Base-by-base conservation (phyloP, 495 filamentous ascomycete species). In the Polyplosphaeria fusca region DNA sequence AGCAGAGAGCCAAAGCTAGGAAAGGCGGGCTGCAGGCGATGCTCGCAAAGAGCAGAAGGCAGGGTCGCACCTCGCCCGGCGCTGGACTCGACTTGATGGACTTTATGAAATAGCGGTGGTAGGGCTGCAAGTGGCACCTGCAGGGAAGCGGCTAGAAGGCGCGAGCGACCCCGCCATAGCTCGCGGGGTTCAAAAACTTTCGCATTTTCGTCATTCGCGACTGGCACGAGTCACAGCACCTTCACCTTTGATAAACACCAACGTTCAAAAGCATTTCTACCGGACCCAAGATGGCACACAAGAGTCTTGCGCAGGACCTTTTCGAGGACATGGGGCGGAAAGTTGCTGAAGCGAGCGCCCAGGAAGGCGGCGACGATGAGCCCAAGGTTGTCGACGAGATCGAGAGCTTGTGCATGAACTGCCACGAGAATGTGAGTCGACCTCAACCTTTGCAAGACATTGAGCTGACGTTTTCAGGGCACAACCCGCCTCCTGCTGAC, bases 401-500 rank as follows among this genome's bases (percentile, higher is more conserved):
- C 40, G 79, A 91, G 62, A 85, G 80, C 62, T 72, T 91, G 23
- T 92, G 88, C 73, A 90, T 92, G 86, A 88, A 88, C 70, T 92
- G 88, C 68, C 84, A 90, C 56, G 82, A 92, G 59, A 84, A 95
- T 79, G 89, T 91, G 78, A 59, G 81, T 42, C 39, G 5, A 18
- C 19, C 39, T 12, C 9, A 35, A 35, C 14, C 7, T 35, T 14
- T 35, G 14, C 7, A 14, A 26, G 14, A n/a, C 18, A 11, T 22
- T 20, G 11, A 30, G 18, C 58, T 49, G 26, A 60, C 14, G 11
- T 2, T 40, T 23, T 11, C 61, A 95, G 86, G 92, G 93, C 71
- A 83, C 71, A 0, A 98, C 93, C 9, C 82, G 87, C 43, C 78
- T 98, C 22, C 78, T 97, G 20, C 81, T 97, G 35, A 91, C 92